Base-by-base conservation (phyloP, 2,329 filamentous ascomycete genomes). In the Ophiocordyceps camponoti-floridani region DNA sequence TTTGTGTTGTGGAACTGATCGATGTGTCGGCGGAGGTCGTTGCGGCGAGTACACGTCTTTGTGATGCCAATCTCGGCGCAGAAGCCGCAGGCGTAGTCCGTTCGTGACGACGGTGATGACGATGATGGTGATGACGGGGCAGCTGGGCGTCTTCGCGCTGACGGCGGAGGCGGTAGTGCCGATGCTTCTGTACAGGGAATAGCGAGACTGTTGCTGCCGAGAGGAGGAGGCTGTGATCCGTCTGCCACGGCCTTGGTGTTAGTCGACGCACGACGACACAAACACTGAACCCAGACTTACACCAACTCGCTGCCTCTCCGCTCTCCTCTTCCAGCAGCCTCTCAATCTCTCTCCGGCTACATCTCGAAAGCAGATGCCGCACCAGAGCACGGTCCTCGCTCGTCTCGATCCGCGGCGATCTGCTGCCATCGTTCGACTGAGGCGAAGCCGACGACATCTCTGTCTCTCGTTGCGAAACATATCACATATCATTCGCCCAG, bases 11-110 rank as follows among this genome's bases (percentile, higher is more conserved):
- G 67, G 44, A 68, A 68, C 47, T 67, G 62, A 45, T 68, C 64
- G 31, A 70, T 67, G 44, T 70, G 67, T 12, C 67, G 62, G 51
- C 69, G 69, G 42, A 70, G 54, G 46, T 70, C 67, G 47, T 68
- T 67, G 49, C 68, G 67, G 12, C 66, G 62, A 6, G 63, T 66
- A 48, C 64, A 67, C 4, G 64, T 64, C 50, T 65, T 62, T 44
- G 58, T 50, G 44, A 67, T 64, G 40, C 55, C 54, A 45, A 60
- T 56, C 48, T 65, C 63, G 28, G 54, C 56, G 51, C 63, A 66
- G 45, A 65, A 62, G 7, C 48, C 48, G 18, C 50, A 50, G 16
- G 46, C 45, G 30, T 50, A 48, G 30, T 51, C 50, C 12, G 41
- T 27, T 33, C 57, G 55, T 46, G 58, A 35, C 13, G 43, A 27